Conservation (phyloP, 805 yeast genomes). For the Saturnispora ahearnii region DNA sequence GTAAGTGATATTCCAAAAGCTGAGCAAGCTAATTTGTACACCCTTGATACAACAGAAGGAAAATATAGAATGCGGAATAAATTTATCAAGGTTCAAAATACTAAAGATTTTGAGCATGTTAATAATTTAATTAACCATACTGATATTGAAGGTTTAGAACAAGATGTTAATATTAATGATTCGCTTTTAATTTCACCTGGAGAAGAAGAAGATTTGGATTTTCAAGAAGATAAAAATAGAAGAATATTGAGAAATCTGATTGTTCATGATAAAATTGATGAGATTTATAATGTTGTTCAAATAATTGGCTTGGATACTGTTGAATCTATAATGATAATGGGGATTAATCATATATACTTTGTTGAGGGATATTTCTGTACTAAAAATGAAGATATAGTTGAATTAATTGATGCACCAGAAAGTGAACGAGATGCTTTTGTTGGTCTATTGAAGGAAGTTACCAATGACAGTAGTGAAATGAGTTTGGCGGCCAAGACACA, state of each 20-base stretch:
- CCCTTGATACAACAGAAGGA: slow-evolving; percentile 63
- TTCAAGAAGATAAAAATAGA: slow-evolving; percentile 58
- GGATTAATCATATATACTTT: slow-evolving; percentile 54
- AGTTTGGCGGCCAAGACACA: slow-evolving; percentile 26
- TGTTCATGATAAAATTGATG: slow-evolving; percentile 62
- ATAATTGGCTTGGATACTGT: slow-evolving; percentile 68
- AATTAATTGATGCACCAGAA: slow-evolving; percentile 55
- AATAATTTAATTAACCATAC: slow-evolving; percentile 8
- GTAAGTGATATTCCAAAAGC: slow-evolving; percentile 29
- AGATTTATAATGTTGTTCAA: slow-evolving; percentile 66
- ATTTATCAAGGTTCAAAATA: slow-evolving; percentile 31
- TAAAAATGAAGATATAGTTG: slow-evolving; percentile 45
- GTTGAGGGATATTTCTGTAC: slow-evolving; percentile 61
- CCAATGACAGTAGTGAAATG: slow-evolving; percentile 11
- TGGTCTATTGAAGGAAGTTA: slow-evolving; percentile 41
- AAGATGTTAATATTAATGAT: not conserved
- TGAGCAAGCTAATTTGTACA: slow-evolving; percentile 29
- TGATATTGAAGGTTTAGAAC: not conserved
- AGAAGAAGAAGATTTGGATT: slow-evolving; percentile 1
- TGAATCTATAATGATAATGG: slow-evolving; percentile 68
- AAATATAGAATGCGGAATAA: slow-evolving; percentile 57
- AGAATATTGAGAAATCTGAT: slow-evolving; percentile 61
- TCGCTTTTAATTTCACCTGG: not conserved
- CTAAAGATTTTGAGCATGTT: not conserved
- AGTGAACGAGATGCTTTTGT: slow-evolving; percentile 60